Evolutionary conservation across 805 yeast genomes (phyloP).

Genomic region (Kuraishia ogatae): DNA sequence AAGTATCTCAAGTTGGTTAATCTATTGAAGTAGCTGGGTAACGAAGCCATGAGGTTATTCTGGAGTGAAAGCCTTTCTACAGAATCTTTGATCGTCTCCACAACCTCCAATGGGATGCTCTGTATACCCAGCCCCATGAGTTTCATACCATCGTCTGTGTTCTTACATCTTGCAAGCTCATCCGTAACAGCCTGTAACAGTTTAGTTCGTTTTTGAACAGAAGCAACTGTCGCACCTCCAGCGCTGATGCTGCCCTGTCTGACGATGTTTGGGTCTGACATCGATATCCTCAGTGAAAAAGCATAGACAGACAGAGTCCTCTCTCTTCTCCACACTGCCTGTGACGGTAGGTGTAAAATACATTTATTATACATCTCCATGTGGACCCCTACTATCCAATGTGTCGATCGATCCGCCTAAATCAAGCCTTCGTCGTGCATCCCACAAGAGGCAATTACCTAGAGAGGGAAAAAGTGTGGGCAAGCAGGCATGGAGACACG

Average conservation of each 20-base stretch:
- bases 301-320: too few species aligned
- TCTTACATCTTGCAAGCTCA: slow-evolving; percentile 12
- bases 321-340: too few species aligned
- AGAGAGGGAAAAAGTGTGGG: too few species aligned
- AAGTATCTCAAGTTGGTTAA: slow-evolving; percentile 44
- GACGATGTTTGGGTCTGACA: not conserved
- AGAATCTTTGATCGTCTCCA: slow-evolving; percentile 14
- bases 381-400: too few species aligned
- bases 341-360: too few species aligned
- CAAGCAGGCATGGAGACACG: too few species aligned
- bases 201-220: slow-evolving; percentile 5
- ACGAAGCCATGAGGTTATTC: slow-evolving; percentile 33
- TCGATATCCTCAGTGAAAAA: not conserved
- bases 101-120: slow-evolving; percentile 21
- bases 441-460: too few species aligned
- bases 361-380: too few species aligned
- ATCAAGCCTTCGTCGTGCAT: too few species aligned
- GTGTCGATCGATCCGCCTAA: too few species aligned
- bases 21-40: slow-evolving; percentile 39
- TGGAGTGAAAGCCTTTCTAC: slow-evolving; percentile 48
- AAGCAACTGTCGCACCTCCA: not conserved
- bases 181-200: slow-evolving; percentile 13
- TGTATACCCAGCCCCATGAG: slow-evolving; percentile 29
- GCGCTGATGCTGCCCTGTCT: slow-evolving; percentile 1
- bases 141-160: slow-evolving; percentile 23